These are phyloP conservation scores for Russula sp. DNA, from an alignment of 768 basidiomycete species.

Conservation along the genomic window DNA sequence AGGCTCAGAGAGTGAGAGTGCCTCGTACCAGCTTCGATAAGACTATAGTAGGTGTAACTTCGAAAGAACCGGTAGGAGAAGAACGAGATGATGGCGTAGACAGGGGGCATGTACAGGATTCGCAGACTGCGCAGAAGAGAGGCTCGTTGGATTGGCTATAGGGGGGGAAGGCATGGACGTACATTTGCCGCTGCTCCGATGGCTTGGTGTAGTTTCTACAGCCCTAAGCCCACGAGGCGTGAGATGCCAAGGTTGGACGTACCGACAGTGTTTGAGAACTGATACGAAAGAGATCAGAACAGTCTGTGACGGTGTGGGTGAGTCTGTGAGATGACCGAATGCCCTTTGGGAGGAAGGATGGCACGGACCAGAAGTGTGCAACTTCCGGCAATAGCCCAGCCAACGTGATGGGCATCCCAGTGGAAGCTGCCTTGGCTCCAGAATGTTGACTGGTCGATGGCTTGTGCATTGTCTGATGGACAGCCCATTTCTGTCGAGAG, in stretches of 20 bases:
- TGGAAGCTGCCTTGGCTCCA: slow-evolving; percentile 49
- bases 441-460: slow-evolving; percentile 55
- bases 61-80: slow-evolving; percentile 82
- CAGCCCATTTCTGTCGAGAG: slow-evolving; percentile 30
- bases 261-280: slow-evolving; percentile 61
- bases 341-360: slow-evolving; percentile 4
- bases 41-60: slow-evolving; percentile 59
- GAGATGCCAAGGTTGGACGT: slow-evolving; percentile 24
- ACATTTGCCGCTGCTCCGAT: slow-evolving; percentile 78
- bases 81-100: slow-evolving; percentile 81
- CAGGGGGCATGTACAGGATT: slow-evolving; percentile 77
- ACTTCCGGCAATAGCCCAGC: slow-evolving; percentile 66
- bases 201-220: slow-evolving; percentile 65
- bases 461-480: slow-evolving; percentile 44
- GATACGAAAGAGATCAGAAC: slow-evolving; percentile 52
- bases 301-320: slow-evolving; percentile 37
- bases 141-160: background rate
- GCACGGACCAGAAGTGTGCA: slow-evolving; percentile 51
- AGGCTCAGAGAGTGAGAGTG: slow-evolving; percentile 27
- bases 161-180: slow-evolving; percentile 15
- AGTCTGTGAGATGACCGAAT: background rate
- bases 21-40: slow-evolving; percentile 43
- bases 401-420: slow-evolving; percentile 62
- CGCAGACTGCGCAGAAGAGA: slow-evolving; percentile 46
- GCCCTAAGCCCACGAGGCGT: background rate